Conservation (phyloP, 495 filamentous ascomycete genomes). For the Aspergillus funiculosus region DNA sequence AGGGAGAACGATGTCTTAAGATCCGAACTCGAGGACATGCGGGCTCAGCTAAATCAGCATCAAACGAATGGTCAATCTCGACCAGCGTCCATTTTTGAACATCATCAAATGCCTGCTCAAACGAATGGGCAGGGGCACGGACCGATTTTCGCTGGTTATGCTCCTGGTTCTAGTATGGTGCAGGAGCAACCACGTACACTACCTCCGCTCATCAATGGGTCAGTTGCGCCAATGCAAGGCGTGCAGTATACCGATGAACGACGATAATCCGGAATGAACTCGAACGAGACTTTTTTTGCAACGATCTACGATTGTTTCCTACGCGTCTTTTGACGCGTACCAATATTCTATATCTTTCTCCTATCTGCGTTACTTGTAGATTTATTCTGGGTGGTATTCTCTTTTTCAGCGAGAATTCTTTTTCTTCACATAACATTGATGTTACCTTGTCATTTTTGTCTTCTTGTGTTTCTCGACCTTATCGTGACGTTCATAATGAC, state of each 20-base stretch:
- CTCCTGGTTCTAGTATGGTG: slow-evolving; percentile 25
- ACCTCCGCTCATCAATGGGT: slow-evolving; percentile 48
- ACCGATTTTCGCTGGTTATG: slow-evolving; percentile 32
- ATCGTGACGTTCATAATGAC: too few relatives aligned
- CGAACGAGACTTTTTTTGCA: not conserved
- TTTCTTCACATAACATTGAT: not conserved
- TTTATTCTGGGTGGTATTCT: slow-evolving; percentile 16
- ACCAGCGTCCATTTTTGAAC: slow-evolving; percentile 36
- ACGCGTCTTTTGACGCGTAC: not conserved
- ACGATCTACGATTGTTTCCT: slow-evolving; percentile 5
- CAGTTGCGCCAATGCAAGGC: slow-evolving; percentile 51
- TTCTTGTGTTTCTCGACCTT: too few relatives aligned
- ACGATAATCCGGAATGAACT: slow-evolving; percentile 23
- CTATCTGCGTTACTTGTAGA: slow-evolving; percentile 15
- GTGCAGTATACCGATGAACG: slow-evolving; percentile 52
- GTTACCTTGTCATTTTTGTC: not conserved
- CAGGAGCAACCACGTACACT: slow-evolving; percentile 47
- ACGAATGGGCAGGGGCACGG: slow-evolving; percentile 35
- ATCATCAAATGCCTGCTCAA: slow-evolving; percentile 34
- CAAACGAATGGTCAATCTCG: slow-evolving; percentile 45
- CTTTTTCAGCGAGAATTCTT: slow-evolving; percentile 11
- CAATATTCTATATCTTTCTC: not conserved
- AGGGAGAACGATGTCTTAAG: slow-evolving; percentile 49
- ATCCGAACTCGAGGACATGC: slow-evolving; percentile 45
- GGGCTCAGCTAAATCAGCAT: slow-evolving; percentile 45